These are phyloP conservation scores for Mycena alexandri DNA, from an alignment of 768 basidiomycete species.

Conservation along the genomic window DNA sequence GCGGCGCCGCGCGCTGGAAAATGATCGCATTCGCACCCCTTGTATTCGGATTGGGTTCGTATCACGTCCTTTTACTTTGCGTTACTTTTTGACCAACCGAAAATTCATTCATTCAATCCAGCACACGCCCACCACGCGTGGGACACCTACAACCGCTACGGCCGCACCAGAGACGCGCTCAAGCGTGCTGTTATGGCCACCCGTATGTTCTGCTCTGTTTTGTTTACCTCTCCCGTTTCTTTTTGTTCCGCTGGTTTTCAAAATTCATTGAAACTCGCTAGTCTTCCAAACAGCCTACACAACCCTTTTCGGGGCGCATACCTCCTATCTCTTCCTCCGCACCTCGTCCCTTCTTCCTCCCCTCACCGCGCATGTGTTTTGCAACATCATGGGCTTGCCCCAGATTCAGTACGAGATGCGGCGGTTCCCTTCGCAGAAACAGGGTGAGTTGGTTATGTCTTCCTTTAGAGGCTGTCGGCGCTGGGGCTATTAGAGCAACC, in stretches of 20 bases:
- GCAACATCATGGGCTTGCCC: conserved; percentile 95
- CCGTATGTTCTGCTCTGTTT: conserved; percentile 64
- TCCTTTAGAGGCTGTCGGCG: too few relatives aligned
- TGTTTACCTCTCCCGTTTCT: conserved; percentile 1
- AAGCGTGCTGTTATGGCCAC: conserved; percentile 68
- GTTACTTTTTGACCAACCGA: conserved; percentile 1
- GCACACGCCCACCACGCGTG: conserved; percentile 95
- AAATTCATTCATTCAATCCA: conserved; percentile 49
- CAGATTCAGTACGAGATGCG: conserved; percentile 68
- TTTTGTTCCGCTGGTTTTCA: not conserved
- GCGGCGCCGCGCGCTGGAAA: conserved; percentile 62
- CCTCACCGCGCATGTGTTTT: conserved; percentile 87
- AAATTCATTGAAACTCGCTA: conserved; percentile 49
- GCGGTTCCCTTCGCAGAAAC: conserved; percentile 63
- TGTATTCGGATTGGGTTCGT: conserved; percentile 88
- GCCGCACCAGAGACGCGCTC: conserved; percentile 74
- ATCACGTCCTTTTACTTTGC: not conserved
- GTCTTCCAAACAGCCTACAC: conserved; percentile 93
- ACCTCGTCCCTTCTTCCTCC: conserved; percentile 87
- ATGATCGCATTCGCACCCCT: conserved; percentile 89
- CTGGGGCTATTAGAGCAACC: too few relatives aligned
- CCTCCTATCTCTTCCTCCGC: conserved; percentile 86
- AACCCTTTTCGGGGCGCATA: conserved; percentile 91
- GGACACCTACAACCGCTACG: conserved; percentile 84
- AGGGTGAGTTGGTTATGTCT: conserved; percentile 55